Evolutionary conservation across 306 rosid genomes (phyloP), one percentile per base, ranked within the genome.

Genomic region (Corylus americana): DNA sequence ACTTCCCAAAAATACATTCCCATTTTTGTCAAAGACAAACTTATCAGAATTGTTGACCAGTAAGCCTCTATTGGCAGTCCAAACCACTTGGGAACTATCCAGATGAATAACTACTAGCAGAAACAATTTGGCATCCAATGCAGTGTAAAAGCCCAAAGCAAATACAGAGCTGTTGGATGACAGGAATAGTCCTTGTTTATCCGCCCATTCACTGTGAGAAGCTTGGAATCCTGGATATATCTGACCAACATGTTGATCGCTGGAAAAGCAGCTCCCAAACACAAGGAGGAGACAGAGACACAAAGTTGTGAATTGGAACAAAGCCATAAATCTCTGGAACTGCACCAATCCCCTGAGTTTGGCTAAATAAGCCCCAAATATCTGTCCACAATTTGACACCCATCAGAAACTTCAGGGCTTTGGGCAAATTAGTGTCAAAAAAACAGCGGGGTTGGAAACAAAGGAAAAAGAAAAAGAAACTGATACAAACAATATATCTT

Each of bases 31-130:
- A 11, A 90, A 86, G 61, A 77, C 84, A 48, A 90, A 86, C 12
- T 71, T 73, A 53, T 81, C 85, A 54, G 79, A 81, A 55, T 69
- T 79, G 11, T 79, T 48, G 35, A 83, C 78, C 31, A 77, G 84
- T 0, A 2, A 49, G 67, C 66, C 88, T 80, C 89, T 88, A 71
- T 86, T 86, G 22, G 88, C 94, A 59, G 85, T 78, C 94, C 91
- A 90, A 59, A 90, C 84, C 18, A 78, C 78, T 57, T 59, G 85
- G 22, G 53, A 37, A 62, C 84, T 80, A 59, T 17, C 53, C 75
- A 73, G 25, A 71, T 85, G 89, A 58, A 70, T 76, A 63, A 85
- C 64, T 58, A 80, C 86, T 0, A 85, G 86, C 11, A 82, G n/a
- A 70, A 76, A 85, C 22, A 64, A 57, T 45, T 79, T 42, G 74